phyloP scores from a whole-genome alignment of 352 stramenopile genomes.

The Globisporangium radiosum region DNA sequence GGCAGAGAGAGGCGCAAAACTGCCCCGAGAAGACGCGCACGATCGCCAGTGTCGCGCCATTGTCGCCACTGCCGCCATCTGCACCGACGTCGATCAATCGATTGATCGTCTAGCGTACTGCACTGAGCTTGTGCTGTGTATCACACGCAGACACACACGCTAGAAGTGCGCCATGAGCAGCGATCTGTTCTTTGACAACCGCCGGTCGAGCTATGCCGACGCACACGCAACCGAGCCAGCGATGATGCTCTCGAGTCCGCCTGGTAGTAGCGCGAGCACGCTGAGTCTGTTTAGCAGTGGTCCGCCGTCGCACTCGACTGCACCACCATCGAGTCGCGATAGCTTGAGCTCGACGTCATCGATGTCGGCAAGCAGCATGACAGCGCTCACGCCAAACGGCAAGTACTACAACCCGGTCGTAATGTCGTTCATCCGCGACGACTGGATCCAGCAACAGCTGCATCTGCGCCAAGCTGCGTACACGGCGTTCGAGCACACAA shows the following conservation, averaged over 20 bases:
- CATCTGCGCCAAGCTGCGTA: slow-evolving; percentile 51
- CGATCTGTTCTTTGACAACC: background rate
- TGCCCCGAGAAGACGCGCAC: too few species aligned
- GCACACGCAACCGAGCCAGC: background rate
- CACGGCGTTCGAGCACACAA: slow-evolving; percentile 53
- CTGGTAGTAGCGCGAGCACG: slow-evolving; percentile 1
- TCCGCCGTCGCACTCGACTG: background rate
- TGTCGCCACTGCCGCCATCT: too few species aligned
- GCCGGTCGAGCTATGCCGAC: slow-evolving; percentile 6
- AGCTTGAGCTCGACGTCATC: slow-evolving; percentile 3
- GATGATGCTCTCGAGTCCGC: slow-evolving; percentile 4
- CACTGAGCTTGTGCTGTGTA: too few species aligned
- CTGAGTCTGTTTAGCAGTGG: slow-evolving; percentile 7
- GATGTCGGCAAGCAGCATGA: background rate
- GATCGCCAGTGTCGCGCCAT: too few species aligned
- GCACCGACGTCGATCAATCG: too few species aligned
- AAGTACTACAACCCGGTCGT: slow-evolving; percentile 80
- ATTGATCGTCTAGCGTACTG: too few species aligned
- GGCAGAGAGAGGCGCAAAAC: too few species aligned
- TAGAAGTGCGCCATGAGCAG: background rate
- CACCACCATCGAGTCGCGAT: background rate
- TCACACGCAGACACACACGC: background rate
- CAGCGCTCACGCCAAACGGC: slow-evolving; percentile 26
- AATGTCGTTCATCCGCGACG: slow-evolving; percentile 80
- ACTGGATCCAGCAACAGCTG: slow-evolving; percentile 84